A percentile compares a stretch with the other conserved stretches of the same genome.
phyloP scores from a whole-genome alignment of 306 rosid genomes.

The Albizia julibrissin region DNA sequence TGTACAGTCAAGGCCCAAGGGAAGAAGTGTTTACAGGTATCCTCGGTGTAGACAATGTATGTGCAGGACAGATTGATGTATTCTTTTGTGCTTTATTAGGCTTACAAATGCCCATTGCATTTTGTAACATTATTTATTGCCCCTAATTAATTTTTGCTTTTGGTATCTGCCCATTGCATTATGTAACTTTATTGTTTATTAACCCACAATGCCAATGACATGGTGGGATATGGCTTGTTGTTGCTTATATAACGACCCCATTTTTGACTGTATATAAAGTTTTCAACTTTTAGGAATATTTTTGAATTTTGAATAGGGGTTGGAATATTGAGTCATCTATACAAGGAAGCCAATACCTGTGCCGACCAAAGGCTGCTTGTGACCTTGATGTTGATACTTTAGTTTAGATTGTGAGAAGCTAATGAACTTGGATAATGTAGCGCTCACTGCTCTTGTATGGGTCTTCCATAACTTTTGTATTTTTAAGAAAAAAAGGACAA shows the following conservation, averaged over 20 bases:
- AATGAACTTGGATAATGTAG: background rate
- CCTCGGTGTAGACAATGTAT: constrained; percentile 93
- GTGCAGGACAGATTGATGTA: constrained; percentile 63
- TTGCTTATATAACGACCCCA: background rate
- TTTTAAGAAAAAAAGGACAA: no score
- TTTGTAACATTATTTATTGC: constrained; percentile 37
- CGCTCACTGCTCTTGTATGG: no score
- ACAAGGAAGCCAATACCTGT: background rate
- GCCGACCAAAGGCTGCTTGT: background rate
- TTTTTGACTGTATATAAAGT: background rate
- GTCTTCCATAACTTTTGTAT: no score
- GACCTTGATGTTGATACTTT: no score
- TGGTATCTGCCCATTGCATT: constrained; percentile 14
- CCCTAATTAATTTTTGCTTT: constrained; percentile 8
- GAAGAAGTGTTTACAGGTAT: constrained; percentile 89
- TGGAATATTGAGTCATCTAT: background rate
- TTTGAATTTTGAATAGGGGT: background rate
- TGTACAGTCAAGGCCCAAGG: constrained; percentile 83
- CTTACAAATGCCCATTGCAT: constrained; percentile 31
- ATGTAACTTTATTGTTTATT: constrained; percentile 39
- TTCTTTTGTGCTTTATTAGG: background rate
- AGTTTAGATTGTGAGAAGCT: background rate
- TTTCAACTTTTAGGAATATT: background rate
- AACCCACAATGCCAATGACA: background rate
- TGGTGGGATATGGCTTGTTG: background rate